A percentile compares a stretch with the other conserved stretches of the same genome.
Conservation (phyloP, 495 filamentous ascomycete genomes). For the Haplographium delicatum region DNA sequence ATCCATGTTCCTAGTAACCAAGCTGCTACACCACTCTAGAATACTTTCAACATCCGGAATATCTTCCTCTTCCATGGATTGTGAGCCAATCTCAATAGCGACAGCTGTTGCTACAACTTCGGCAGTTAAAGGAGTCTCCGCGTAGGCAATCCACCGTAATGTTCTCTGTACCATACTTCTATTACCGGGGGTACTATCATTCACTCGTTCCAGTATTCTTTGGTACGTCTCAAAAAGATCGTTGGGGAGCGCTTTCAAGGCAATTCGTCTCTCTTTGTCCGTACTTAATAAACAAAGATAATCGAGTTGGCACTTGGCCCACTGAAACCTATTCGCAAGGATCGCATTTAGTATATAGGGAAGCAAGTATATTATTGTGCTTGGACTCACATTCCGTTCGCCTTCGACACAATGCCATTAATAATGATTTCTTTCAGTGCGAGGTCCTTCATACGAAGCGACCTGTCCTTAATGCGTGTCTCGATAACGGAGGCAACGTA, state of each 20-base stretch:
- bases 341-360: too few species aligned
- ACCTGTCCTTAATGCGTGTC: neutral
- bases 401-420: conserved; percentile 7
- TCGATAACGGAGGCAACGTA: conserved; percentile 7
- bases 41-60: conserved; percentile 8
- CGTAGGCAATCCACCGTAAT: neutral
- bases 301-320: conserved; percentile 7
- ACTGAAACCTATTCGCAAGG: too few species aligned
- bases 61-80: neutral
- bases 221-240: conserved; percentile 7
- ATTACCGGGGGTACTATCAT: neutral
- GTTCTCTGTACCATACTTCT: conserved; percentile 1
- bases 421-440: conserved; percentile 5
- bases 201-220: conserved; percentile 2
- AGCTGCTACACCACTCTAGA: conserved; percentile 7
- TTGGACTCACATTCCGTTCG: conserved; percentile 7
- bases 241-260: conserved; percentile 3
- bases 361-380: too few species aligned
- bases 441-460: conserved; percentile 1
- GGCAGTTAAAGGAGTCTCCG: neutral
- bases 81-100: neutral
- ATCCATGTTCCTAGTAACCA: conserved; percentile 24
- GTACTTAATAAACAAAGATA: conserved; percentile 1
- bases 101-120: neutral
- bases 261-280: conserved; percentile 2